These are phyloP conservation scores for Aspergillus brunneoviolaceus DNA, from an alignment of 2,329 filamentous ascomycete genomes.

Conservation along the genomic window DNA sequence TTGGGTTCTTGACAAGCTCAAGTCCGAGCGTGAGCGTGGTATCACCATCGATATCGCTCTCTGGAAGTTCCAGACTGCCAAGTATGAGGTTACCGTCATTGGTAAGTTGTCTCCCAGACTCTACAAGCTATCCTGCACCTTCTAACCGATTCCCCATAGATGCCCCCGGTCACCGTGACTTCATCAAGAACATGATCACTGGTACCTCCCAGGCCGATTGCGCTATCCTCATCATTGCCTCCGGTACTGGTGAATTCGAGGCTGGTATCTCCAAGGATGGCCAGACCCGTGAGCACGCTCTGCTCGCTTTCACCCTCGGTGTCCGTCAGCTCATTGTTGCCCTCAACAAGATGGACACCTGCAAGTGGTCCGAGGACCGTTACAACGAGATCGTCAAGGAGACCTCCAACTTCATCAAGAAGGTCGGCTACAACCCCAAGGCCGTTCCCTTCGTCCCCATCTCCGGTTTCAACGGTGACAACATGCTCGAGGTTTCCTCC, in stretches of 20 bases:
- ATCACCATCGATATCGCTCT: constrained; percentile 99
- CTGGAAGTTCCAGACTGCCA: constrained; percentile 99
- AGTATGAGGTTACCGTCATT: constrained; percentile 98
- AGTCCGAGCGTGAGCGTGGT: constrained; percentile 99
- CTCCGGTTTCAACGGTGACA: constrained; percentile 99
- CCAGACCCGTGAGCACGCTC: constrained; percentile 99
- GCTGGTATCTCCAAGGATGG: constrained; percentile 99
- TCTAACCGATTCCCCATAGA: constrained; percentile 52
- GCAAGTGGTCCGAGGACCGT: constrained; percentile 95
- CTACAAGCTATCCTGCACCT: not conserved
- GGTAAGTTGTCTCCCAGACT: constrained; percentile 54
- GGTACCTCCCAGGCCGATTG: constrained; percentile 99
- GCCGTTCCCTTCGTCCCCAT: constrained; percentile 97
- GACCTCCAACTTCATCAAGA: constrained; percentile 99
- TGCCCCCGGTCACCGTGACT: constrained; percentile 99
- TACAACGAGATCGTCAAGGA: constrained; percentile 99
- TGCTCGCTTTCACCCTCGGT: constrained; percentile 99
- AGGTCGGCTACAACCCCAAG: constrained; percentile 99
- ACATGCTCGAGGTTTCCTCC: constrained; percentile 88
- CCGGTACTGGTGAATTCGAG: constrained; percentile 99
- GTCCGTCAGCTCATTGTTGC: constrained; percentile 99
- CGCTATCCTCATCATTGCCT: constrained; percentile 99
- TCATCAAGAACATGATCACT: constrained; percentile 99
- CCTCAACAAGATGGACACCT: constrained; percentile 99
- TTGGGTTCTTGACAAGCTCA: constrained; percentile 99